Conservation (phyloP, 192 early-diverging fungal genomes). For the Coemansia aciculifera region DNA sequence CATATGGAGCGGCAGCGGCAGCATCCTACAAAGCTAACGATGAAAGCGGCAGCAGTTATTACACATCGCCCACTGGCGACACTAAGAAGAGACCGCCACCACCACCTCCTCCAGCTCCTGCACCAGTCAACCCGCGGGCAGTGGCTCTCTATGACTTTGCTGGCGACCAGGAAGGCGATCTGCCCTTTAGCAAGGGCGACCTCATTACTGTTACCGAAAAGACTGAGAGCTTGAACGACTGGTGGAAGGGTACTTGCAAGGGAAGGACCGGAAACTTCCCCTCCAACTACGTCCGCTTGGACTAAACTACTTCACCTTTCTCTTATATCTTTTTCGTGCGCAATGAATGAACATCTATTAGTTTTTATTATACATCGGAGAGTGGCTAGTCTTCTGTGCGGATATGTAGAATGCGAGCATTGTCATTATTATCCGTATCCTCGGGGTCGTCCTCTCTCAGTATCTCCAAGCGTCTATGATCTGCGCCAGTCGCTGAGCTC, state of each 20-base stretch:
- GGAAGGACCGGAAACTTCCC: slow-evolving; percentile 74
- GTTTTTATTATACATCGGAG: not conserved
- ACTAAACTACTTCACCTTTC: slow-evolving; percentile 5
- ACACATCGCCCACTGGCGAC: slow-evolving; percentile 20
- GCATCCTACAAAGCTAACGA: not conserved
- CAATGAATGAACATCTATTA: not conserved
- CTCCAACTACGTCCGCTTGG: slow-evolving; percentile 68
- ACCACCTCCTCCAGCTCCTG: slow-evolving; percentile 56
- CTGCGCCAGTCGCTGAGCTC: not conserved
- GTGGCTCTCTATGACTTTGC: slow-evolving; percentile 84
- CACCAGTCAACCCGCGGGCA: slow-evolving; percentile 52
- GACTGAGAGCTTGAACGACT: slow-evolving; percentile 74
- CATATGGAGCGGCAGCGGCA: slow-evolving; percentile 15
- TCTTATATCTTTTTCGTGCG: not conserved
- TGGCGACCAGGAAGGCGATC: slow-evolving; percentile 76
- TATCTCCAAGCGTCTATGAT: slow-evolving; percentile 17
- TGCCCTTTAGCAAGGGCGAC: slow-evolving; percentile 85
- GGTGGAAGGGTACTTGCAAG: slow-evolving; percentile 83
- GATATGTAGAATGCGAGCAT: slow-evolving; percentile 16
- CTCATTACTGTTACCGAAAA: slow-evolving; percentile 74
- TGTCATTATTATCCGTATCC: slow-evolving; percentile 7
- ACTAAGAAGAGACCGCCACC: slow-evolving; percentile 25
- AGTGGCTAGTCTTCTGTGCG: not conserved
- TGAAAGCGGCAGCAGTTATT: slow-evolving; percentile 21
- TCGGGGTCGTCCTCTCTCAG: slow-evolving; percentile 17